phyloP scores from a whole-genome alignment of 2,329 filamentous ascomycete genomes.

The Lecanicillium sp. region DNA sequence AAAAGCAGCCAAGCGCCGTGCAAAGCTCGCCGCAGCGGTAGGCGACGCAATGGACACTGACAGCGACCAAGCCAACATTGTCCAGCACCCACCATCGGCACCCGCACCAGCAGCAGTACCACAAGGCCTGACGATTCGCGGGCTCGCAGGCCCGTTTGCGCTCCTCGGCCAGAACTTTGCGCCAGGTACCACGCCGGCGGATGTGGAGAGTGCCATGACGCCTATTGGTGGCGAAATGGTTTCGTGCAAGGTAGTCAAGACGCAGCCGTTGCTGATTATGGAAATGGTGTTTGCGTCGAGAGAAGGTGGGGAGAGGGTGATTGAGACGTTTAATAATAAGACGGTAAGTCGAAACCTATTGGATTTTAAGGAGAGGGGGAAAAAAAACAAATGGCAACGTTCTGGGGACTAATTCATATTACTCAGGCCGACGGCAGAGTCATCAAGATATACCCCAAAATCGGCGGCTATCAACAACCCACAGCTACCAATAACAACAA shows the following conservation, averaged over 20 bases:
- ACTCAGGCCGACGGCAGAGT: constrained; percentile 62
- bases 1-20: constrained; percentile 18
- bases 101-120: constrained; percentile 23
- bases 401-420: constrained; percentile 1
- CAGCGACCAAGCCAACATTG: constrained; percentile 11
- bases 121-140: constrained; percentile 59
- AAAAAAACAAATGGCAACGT: background rate
- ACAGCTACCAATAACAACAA: constrained; percentile 18
- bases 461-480: constrained; percentile 30
- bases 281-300: constrained; percentile 68
- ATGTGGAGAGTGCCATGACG: constrained; percentile 77
- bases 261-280: constrained; percentile 63
- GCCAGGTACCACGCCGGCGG: constrained; percentile 69
- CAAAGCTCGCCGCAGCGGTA: constrained; percentile 37
- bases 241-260: constrained; percentile 59
- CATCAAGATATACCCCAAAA: constrained; percentile 65
- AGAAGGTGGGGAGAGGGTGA: constrained; percentile 65
- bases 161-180: constrained; percentile 78
- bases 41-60: constrained; percentile 27
- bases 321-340: constrained; percentile 70
- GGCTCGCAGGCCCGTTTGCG: constrained; percentile 62
- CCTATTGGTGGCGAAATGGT: constrained; percentile 61
- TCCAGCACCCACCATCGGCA: constrained; percentile 20
- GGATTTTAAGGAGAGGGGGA: no score
- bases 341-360: constrained; percentile 43